Percentiles rank a stretch among this genome's conserved stretches.
These are phyloP conservation scores for Datisca glomerata DNA, from an alignment of 306 rosid species.

Conservation along the genomic window DNA sequence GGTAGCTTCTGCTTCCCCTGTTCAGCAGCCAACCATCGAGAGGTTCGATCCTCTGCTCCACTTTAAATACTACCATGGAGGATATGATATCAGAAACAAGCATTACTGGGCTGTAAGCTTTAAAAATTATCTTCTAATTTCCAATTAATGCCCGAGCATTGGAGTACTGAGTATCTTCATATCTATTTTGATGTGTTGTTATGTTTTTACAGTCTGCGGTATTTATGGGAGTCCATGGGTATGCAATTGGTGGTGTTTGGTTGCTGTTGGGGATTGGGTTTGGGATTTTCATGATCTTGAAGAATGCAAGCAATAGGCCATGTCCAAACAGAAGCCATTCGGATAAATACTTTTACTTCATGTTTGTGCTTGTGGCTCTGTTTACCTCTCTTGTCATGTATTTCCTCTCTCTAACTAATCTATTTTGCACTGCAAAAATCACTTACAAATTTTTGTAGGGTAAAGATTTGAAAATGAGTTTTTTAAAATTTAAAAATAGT, in stretches of 20 bases:
- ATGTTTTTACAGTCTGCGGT: slow-evolving; percentile 71
- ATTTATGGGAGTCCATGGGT: slow-evolving; percentile 77
- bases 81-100: slow-evolving; percentile 35
- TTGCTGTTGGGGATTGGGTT: slow-evolving; percentile 41
- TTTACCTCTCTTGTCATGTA: slow-evolving; percentile 51
- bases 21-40: slow-evolving; percentile 23
- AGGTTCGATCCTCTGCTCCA: slow-evolving; percentile 55
- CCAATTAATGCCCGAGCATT: slow-evolving; percentile 1
- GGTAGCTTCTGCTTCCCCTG: slow-evolving; percentile 25
- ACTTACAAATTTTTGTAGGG: too few relatives aligned
- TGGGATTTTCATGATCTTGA: slow-evolving; percentile 28
- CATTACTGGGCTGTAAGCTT: slow-evolving; percentile 62
- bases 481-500: too few relatives aligned
- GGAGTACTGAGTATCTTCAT: slow-evolving; percentile 22
- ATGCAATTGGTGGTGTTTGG: slow-evolving; percentile 54
- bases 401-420: too few relatives aligned
- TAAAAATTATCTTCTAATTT: not conserved
- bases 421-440: too few relatives aligned
- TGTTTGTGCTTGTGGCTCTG: slow-evolving; percentile 30
- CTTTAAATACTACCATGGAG: slow-evolving; percentile 47
- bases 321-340: too few relatives aligned
- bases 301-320: slow-evolving; percentile 19
- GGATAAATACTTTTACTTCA: slow-evolving; percentile 23
- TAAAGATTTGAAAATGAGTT: too few relatives aligned
- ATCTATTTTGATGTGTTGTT: slow-evolving; percentile 19